These are phyloP conservation scores for Hypsizygus marmoreus DNA, from an alignment of 768 basidiomycete genomes.

Conservation along the genomic window DNA sequence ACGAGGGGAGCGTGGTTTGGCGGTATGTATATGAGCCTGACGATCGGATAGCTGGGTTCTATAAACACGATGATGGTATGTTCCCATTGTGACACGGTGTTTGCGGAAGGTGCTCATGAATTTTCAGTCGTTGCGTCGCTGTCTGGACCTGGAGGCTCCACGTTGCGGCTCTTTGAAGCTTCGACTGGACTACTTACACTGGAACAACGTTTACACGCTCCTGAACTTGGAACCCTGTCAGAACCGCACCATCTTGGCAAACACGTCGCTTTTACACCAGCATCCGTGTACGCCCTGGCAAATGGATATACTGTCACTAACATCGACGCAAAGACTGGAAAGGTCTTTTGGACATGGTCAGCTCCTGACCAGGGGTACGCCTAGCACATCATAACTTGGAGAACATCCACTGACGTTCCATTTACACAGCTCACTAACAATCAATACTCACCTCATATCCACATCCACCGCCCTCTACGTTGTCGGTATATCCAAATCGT, in stretches of 20 bases:
- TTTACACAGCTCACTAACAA: slow-evolving; percentile 54
- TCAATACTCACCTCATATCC: slow-evolving; percentile 62
- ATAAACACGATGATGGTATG: slow-evolving; percentile 59
- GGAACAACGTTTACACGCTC: slow-evolving; percentile 63
- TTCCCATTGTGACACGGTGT: slow-evolving; percentile 10
- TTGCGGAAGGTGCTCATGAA: neutral
- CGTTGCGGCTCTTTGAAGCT: slow-evolving; percentile 66
- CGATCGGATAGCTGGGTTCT: slow-evolving; percentile 70
- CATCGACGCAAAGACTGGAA: slow-evolving; percentile 53
- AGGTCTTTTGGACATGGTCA: slow-evolving; percentile 71
- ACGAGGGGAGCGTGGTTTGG: slow-evolving; percentile 79
- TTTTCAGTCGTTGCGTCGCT: slow-evolving; percentile 64
- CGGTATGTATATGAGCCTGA: slow-evolving; percentile 71
- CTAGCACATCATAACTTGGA: neutral
- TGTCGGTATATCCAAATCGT: slow-evolving; percentile 52
- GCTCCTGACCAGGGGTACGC: slow-evolving; percentile 67
- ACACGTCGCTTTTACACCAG: slow-evolving; percentile 42
- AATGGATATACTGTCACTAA: slow-evolving; percentile 61
- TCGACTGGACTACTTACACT: slow-evolving; percentile 62
- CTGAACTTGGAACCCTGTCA: slow-evolving; percentile 40
- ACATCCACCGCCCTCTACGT: slow-evolving; percentile 58
- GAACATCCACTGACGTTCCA: slow-evolving; percentile 2
- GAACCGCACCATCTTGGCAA: slow-evolving; percentile 61
- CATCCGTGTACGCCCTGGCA: slow-evolving; percentile 51
- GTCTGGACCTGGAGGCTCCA: slow-evolving; percentile 75